phyloP scores from a whole-genome alignment of 2,329 filamentous ascomycete genomes.

The Lasiodiplodia sp. region DNA sequence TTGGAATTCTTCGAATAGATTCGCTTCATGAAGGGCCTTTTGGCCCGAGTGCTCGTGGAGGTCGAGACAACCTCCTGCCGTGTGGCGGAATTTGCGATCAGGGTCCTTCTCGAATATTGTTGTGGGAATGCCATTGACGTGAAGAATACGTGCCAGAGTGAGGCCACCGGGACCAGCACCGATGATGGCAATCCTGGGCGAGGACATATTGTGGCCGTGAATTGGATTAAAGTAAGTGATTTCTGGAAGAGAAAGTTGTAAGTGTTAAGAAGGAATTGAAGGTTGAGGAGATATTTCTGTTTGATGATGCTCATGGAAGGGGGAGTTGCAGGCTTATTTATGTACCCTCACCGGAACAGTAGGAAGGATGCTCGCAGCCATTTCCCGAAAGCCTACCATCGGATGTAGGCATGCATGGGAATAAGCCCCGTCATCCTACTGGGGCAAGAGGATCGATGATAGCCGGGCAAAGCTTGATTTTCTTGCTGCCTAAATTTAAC shows the following conservation, averaged over 20 bases:
- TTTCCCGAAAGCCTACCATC: background rate
- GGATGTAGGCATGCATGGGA: background rate
- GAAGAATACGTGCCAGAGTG: conserved; percentile 61
- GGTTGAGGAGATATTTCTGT: background rate
- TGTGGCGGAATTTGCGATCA: conserved; percentile 51
- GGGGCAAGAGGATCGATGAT: background rate
- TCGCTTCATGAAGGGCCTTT: conserved; percentile 59
- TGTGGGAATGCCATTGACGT: conserved; percentile 54
- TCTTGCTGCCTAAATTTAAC: background rate
- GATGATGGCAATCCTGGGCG: conserved; percentile 47
- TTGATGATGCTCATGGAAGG: background rate
- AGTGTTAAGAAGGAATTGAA: background rate
- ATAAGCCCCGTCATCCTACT: conserved; percentile 10
- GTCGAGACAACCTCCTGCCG: conserved; percentile 63
- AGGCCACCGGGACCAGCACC: conserved; percentile 55
- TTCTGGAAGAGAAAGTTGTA: background rate
- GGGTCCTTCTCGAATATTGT: conserved; percentile 57
- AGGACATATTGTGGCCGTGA: conserved; percentile 36
- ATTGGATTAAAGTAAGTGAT: background rate
- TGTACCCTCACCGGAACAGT: background rate
- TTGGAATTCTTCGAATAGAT: conserved; percentile 59
- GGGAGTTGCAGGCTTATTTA: background rate
- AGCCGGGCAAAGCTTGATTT: conserved; percentile 7
- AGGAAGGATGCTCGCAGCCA: background rate
- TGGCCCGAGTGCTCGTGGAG: conserved; percentile 62